Base-by-base conservation (phyloP, 2,329 filamentous ascomycete species). In the Cladosporium sp. region DNA sequence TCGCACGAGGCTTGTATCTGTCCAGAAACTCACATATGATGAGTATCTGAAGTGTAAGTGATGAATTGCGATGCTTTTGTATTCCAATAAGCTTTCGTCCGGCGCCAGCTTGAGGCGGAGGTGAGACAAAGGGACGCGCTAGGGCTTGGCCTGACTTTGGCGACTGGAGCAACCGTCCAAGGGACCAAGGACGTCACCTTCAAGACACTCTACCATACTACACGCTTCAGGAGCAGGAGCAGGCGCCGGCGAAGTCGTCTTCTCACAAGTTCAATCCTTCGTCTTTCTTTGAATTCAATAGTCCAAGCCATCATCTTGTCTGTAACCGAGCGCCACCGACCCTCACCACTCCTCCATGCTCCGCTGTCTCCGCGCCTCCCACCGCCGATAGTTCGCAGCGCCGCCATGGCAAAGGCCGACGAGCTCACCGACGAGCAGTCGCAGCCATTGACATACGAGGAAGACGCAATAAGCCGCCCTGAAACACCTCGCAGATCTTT, bases 401-500 rank as follows among this genome's bases (percentile, higher is more conserved):
- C n/a, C 43, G 61, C 30, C 51, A 70, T 71, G 70, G 67, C 65
- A 64, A 65, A 64, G 56, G 53, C 53, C 51, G 64, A 68, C 61
- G 67, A 70, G 43, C 60, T 71, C 63, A 75, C 76, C 70, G 76
- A 79, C 68, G 80, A 83, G 72, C 80, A 83, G 75, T 76, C 77
- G 64, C 76, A 79, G 71, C 80, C 81, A 66, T 76, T 83, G 25
- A 79, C 77, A 30, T 72, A 73, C 57, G 70, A 76, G 43, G 73
- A 77, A 63, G 67, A 70, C 58, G 64, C 74, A 73, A 66, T 66
- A 68, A 66, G 78, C 76, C 65, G 73, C 77, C 67, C 63, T 67
- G 48, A 63, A 77, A 76, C 68, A 72, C 73, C 69, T 58, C 85
- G 84, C 67, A 43, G 26, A 61, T 92, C 91, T 3, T 77, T 86